Evolutionary conservation across 2,329 filamentous ascomycete species (phyloP).

Genomic region (Emericellopsis atlantica): DNA sequence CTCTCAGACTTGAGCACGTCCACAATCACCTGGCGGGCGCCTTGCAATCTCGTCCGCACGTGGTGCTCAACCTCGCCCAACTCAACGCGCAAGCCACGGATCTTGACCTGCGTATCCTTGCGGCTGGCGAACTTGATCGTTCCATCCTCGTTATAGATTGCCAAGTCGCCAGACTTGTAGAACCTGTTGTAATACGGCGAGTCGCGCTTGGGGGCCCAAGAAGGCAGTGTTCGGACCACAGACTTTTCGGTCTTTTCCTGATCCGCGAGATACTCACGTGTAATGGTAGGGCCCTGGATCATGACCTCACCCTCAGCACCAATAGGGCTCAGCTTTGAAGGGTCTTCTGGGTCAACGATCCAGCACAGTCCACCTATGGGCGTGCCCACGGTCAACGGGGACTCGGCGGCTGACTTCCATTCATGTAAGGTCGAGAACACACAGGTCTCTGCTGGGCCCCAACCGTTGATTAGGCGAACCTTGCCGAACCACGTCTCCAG

Average conservation of each 20-base stretch:
- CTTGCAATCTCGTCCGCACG: not conserved
- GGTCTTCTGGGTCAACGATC: constrained; percentile 16
- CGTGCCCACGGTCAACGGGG: not conserved
- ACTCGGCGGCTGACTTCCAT: not conserved
- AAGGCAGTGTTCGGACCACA: constrained; percentile 14
- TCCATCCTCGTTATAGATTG: constrained; percentile 25
- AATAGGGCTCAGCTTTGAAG: constrained; percentile 12
- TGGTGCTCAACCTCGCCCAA: constrained; percentile 3
- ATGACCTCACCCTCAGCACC: constrained; percentile 12
- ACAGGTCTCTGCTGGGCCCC: constrained; percentile 9
- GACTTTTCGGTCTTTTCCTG: constrained; percentile 9
- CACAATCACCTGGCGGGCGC: constrained; percentile 1
- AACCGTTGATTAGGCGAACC: constrained; percentile 4
- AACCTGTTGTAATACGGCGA: constrained; percentile 10
- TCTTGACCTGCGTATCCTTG: constrained; percentile 14
- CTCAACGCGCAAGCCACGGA: constrained; percentile 2
- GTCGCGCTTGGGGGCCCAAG: constrained; percentile 3
- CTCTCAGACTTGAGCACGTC: constrained; percentile 1
- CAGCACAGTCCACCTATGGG: constrained; percentile 7
- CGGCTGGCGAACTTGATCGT: constrained; percentile 32
- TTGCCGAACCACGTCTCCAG: constrained; percentile 7
- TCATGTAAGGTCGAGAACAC: not conserved
- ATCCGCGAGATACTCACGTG: constrained; percentile 10
- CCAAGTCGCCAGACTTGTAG: constrained; percentile 33
- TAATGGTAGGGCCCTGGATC: constrained; percentile 13